Evolutionary conservation across 164 flowering plant species (phyloP).

Genomic region (Echeveria elegans): DNA sequence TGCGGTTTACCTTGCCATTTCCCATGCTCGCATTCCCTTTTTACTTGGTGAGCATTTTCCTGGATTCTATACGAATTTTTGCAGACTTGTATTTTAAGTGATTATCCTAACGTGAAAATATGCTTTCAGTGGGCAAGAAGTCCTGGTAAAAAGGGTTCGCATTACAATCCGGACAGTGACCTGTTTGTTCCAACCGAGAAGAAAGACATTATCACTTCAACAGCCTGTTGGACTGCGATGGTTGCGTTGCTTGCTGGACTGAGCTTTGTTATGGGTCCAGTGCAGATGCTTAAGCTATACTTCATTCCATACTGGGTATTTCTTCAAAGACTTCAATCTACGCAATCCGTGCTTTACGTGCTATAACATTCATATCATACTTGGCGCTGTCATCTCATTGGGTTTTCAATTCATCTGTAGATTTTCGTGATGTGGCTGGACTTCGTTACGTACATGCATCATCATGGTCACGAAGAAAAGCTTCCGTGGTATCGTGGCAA

Average conservation of each 20-base stretch:
- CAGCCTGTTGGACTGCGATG: constrained; percentile 77
- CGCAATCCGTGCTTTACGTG: background rate
- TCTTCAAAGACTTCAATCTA: background rate
- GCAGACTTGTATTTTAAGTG: background rate
- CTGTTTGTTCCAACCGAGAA: constrained; percentile 66
- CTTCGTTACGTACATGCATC: constrained; percentile 65
- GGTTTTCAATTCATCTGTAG: constrained; percentile 20
- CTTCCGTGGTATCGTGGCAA: constrained; percentile 76
- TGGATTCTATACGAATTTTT: background rate
- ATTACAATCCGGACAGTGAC: constrained; percentile 67
- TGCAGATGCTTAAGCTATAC: constrained; percentile 68
- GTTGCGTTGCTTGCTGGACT: constrained; percentile 48
- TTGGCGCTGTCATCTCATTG: background rate
- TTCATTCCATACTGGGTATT: constrained; percentile 74
- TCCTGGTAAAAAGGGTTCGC: constrained; percentile 95
- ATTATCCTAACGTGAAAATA: constrained; percentile 3
- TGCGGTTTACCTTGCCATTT: constrained; percentile 53
- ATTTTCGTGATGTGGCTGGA: constrained; percentile 61
- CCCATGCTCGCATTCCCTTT: constrained; percentile 68
- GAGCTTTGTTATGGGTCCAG: constrained; percentile 54
- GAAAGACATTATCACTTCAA: constrained; percentile 70
- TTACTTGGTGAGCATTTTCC: constrained; percentile 44
- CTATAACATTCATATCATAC: background rate
- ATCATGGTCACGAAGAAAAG: constrained; percentile 63
- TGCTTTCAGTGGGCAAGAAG: constrained; percentile 65